Percentiles rank a stretch among this genome's conserved stretches.
These are phyloP conservation scores for Globisporangium nodosum DNA, from an alignment of 352 stramenopile species.

Conservation along the genomic window DNA sequence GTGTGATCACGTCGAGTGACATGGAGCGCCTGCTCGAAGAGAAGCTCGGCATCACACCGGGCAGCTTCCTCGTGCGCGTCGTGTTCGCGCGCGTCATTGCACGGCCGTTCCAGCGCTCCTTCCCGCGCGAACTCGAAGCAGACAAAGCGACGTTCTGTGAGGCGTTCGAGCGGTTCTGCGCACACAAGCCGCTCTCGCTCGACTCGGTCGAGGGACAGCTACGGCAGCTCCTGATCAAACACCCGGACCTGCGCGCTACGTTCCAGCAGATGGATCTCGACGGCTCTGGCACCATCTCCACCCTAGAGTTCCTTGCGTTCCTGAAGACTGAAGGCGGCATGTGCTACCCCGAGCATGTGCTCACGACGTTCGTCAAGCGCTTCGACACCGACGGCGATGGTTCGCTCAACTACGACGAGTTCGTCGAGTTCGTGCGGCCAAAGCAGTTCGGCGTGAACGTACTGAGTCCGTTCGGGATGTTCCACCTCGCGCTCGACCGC, in stretches of 20 bases:
- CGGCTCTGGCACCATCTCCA: constrained; percentile 23
- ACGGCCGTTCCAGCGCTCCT: constrained; percentile 14
- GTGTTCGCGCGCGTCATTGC: constrained; percentile 26
- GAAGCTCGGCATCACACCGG: constrained; percentile 25
- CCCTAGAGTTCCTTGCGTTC: constrained; percentile 27
- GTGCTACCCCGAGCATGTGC: constrained; percentile 21
- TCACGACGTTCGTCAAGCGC: constrained; percentile 34
- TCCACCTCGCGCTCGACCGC: constrained; percentile 25
- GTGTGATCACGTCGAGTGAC: constrained; percentile 14
- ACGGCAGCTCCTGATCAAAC: constrained; percentile 19
- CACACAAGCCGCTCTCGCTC: constrained; percentile 21
- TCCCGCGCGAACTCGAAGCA: constrained; percentile 8
- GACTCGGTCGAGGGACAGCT: constrained; percentile 40
- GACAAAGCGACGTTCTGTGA: constrained; percentile 12
- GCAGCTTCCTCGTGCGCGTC: constrained; percentile 20
- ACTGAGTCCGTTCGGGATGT: constrained; percentile 41
- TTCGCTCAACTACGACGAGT: constrained; percentile 39
- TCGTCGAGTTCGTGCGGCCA: constrained; percentile 32
- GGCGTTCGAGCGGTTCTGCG: constrained; percentile 27
- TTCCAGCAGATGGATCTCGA: constrained; percentile 33
- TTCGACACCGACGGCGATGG: constrained; percentile 44
- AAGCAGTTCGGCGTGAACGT: constrained; percentile 41
- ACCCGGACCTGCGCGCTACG: constrained; percentile 19
- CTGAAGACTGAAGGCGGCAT: constrained; percentile 23
- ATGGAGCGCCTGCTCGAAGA: constrained; percentile 26